Conservation (phyloP, 805 yeast species). For the Suhomyces canberraensis region DNA sequence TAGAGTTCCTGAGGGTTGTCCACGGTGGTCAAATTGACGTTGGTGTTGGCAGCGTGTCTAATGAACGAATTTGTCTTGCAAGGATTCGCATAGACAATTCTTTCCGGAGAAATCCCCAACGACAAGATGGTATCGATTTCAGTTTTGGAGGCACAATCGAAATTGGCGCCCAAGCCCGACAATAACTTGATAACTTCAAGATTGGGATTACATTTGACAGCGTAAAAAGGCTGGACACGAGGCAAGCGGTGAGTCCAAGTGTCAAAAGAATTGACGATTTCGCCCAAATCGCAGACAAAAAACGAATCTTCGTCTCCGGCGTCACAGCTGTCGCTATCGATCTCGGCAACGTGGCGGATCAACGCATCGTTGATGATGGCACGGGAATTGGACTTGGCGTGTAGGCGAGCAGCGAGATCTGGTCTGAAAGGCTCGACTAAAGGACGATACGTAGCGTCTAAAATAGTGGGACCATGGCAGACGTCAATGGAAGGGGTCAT, state of each 20-base stretch:
- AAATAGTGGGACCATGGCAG: slow-evolving; percentile 9
- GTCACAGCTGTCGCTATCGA: slow-evolving; percentile 57
- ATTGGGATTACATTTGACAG: slow-evolving; percentile 91
- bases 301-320: slow-evolving; percentile 85
- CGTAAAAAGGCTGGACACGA: slow-evolving; percentile 81
- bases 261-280: slow-evolving; percentile 56
- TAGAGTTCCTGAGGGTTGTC: slow-evolving; percentile 83
- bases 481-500: slow-evolving; percentile 21
- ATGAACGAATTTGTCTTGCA: slow-evolving; percentile 85
- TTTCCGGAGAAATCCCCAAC: slow-evolving; percentile 59
- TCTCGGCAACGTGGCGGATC: slow-evolving; percentile 32
- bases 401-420: no score
- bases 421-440: neutral
- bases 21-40: slow-evolving; percentile 75
- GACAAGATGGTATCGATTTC: slow-evolving; percentile 70
- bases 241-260: slow-evolving; percentile 70
- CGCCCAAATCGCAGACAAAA: slow-evolving; percentile 81
- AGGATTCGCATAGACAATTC: slow-evolving; percentile 90
- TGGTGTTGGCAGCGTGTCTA: slow-evolving; percentile 57
- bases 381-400: no score
- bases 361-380: slow-evolving; percentile 26
- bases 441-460: neutral
- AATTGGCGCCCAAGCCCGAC: slow-evolving; percentile 63
- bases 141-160: slow-evolving; percentile 89
- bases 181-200: slow-evolving; percentile 53